Conservation (phyloP, 148 eudicot genomes). For the Amaranthus palmeri region DNA sequence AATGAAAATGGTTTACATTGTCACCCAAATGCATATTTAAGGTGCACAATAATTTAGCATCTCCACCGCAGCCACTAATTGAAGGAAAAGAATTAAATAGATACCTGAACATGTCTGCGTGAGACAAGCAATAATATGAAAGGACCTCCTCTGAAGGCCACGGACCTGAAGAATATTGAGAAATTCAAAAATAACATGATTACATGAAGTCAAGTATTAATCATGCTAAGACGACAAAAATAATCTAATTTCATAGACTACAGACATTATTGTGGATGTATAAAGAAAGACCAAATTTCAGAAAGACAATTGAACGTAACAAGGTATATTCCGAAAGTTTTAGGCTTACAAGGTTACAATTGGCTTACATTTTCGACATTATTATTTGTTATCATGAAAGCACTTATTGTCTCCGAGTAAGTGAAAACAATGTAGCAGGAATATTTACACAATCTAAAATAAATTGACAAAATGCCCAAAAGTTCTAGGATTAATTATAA, state of each 20-base stretch:
- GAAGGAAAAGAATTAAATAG: neutral
- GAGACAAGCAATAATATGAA: slow-evolving; percentile 73
- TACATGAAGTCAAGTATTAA: neutral
- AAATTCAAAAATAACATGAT: neutral
- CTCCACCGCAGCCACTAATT: neutral
- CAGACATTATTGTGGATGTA: neutral
- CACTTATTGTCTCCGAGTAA: neutral
- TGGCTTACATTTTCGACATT: neutral
- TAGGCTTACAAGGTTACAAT: neutral
- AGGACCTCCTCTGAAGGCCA: slow-evolving; percentile 99
- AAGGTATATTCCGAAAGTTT: neutral
- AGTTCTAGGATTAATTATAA: neutral
- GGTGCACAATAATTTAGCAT: neutral
- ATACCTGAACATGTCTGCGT: slow-evolving; percentile 69
- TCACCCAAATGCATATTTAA: neutral
- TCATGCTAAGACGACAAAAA: neutral
- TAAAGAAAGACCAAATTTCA: neutral
- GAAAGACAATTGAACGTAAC: slow-evolving; percentile 2
- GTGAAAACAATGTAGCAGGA: neutral
- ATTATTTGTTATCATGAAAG: neutral
- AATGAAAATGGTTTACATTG: slow-evolving; percentile 1
- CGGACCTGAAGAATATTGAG: slow-evolving; percentile 47
- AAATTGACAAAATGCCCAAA: neutral
- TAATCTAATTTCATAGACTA: neutral
- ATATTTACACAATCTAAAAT: neutral